Percentiles rank a stretch among this genome's conserved stretches.
These are phyloP conservation scores for Suillus hirtellus DNA, from an alignment of 768 basidiomycete genomes.

Conservation along the genomic window DNA sequence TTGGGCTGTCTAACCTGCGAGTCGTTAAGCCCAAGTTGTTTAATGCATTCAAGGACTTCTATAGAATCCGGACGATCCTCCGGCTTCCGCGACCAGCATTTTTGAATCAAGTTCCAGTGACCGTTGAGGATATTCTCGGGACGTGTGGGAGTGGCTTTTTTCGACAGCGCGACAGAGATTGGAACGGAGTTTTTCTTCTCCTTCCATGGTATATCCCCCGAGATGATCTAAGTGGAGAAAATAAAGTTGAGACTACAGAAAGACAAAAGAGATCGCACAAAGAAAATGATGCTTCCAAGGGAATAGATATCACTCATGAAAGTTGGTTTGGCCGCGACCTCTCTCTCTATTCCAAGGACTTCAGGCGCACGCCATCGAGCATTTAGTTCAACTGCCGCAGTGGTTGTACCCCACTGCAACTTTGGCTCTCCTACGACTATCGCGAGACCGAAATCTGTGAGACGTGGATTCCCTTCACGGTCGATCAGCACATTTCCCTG, in stretches of 20 bases:
- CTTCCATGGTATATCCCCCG: constrained; percentile 1
- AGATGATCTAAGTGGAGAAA: background rate
- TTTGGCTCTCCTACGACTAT: constrained; percentile 36
- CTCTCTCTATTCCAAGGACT: constrained; percentile 25
- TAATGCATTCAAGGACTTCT: background rate
- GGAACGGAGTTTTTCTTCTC: background rate
- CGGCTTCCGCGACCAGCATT: background rate
- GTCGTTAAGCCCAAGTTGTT: background rate
- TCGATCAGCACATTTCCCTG: constrained; percentile 23
- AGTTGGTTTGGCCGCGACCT: background rate
- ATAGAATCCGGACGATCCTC: background rate
- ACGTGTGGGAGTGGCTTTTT: background rate
- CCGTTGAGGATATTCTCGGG: background rate
- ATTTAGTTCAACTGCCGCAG: constrained; percentile 34
- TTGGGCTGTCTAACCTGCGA: background rate
- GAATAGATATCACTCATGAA: constrained; percentile 42
- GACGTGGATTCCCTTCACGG: constrained; percentile 30
- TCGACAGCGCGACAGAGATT: background rate
- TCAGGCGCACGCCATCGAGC: constrained; percentile 45
- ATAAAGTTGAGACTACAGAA: background rate
- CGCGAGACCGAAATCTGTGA: constrained; percentile 50
- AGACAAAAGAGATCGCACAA: background rate
- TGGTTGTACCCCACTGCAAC: constrained; percentile 23
- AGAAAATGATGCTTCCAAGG: constrained; percentile 28
- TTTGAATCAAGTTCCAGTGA: background rate